Base-by-base conservation (phyloP, 345 rosid genomes). In the Hirschfeldia incana region DNA sequence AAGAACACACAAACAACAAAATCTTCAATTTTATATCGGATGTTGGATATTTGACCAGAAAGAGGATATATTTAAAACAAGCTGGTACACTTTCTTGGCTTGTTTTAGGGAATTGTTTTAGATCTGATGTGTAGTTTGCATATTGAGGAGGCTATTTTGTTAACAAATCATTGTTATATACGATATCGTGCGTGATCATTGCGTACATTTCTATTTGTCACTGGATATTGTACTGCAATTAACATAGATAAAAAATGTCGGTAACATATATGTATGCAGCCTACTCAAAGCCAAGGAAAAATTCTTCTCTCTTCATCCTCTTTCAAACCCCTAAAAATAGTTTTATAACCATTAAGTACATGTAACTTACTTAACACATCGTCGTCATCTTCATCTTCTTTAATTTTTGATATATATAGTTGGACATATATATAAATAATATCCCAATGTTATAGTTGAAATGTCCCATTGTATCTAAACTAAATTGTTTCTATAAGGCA, bases 171-270 rank as follows among this genome's bases (percentile, higher is more conserved):
- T 58, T 21, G 62, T 58, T 58, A 58, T 9, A 58, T 21, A 17
- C 29, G 29, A 53, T 29, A 34, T 27, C 11, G 26, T 36, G 29
- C 53, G 58, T 75, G 72, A 75, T 39, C 49, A 29, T 16, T 8
- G 26, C 15, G 5, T 10, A 0, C 21, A 46, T 3, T 3, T 39
- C 21, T 46, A 46, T 61, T 16, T 46, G 17, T 69, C 34, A 42
- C n/a, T 57, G 5, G n/a, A 17, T 30, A 30, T 68, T 17, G 46
- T 49, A 61, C 26, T 49, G 39, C 55, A 36, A 15, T 36, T 77
- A 63, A 37, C 34, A 51, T 64, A 44, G 29, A 71, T 16, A 78
- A 78, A 55, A 33, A 3, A 8, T 59, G 72, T 78, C 81, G 76
- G 81, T 65, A 72, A 30, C 49, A 29, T 55, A 37, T 30, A 13